These are phyloP conservation scores for Schrenkiella parvula DNA, from an alignment of 345 rosid species.

Conservation along the genomic window DNA sequence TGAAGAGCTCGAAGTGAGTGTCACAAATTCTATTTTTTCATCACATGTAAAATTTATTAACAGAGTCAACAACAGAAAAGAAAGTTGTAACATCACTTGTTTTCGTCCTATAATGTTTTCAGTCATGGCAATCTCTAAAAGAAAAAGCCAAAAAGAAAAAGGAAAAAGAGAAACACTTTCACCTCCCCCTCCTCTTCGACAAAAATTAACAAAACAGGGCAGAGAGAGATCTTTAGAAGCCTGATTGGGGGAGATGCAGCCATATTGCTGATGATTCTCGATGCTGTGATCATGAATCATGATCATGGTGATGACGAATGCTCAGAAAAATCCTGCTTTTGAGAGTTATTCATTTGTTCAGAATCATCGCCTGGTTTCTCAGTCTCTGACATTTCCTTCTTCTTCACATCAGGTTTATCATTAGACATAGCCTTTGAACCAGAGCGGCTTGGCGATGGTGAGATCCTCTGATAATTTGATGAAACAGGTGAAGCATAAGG, in stretches of 20 bases:
- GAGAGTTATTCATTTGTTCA: constrained; percentile 5
- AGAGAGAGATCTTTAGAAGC: constrained; percentile 22
- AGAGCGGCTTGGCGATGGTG: constrained; percentile 13
- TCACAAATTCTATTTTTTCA: not conserved
- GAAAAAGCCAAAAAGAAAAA: not conserved
- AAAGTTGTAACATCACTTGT: constrained; percentile 2
- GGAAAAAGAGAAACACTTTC: constrained; percentile 2
- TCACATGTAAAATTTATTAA: constrained; percentile 13
- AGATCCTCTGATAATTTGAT: constrained; percentile 15
- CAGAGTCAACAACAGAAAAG: constrained; percentile 14
- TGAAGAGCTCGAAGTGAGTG: not conserved
- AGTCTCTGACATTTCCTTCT: constrained; percentile 8
- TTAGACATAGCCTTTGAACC: constrained; percentile 8
- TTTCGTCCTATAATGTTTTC: constrained; percentile 20
- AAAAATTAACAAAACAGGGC: constrained; percentile 14
- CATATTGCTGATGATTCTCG: not conserved
- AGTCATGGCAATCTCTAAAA: constrained; percentile 14
- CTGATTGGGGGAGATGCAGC: constrained; percentile 3
- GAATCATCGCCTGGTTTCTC: not conserved
- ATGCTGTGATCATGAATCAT: constrained; percentile 12
- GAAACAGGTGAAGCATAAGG: constrained; percentile 9
- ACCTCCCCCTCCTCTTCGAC: constrained; percentile 14
- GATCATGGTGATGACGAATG: constrained; percentile 16
- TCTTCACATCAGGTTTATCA: constrained; percentile 23
- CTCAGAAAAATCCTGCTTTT: constrained; percentile 4